A percentile compares a stretch with the other conserved stretches of the same genome.
These are phyloP conservation scores for Aegle marmelos DNA, from an alignment of 345 rosid genomes.

Conservation along the genomic window DNA sequence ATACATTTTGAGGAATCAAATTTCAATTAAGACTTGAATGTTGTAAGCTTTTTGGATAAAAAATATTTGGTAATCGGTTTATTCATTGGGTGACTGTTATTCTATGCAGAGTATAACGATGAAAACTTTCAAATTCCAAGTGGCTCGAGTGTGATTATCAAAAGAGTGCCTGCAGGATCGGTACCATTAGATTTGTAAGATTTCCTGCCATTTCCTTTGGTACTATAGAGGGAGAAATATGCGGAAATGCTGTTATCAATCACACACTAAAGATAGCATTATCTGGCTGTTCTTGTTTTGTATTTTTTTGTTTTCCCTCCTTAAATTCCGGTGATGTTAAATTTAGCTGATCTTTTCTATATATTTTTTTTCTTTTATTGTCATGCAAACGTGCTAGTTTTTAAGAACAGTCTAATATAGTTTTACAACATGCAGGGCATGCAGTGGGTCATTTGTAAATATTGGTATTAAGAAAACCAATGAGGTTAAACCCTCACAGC, in stretches of 20 bases:
- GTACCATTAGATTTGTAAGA: constrained; percentile 23
- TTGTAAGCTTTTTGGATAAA: neutral
- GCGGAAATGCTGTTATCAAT: neutral
- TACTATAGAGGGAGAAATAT: neutral
- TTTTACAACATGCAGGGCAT: constrained; percentile 17
- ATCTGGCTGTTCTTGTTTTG: neutral
- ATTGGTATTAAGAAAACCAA: neutral
- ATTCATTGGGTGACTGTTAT: neutral
- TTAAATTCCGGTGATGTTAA: neutral
- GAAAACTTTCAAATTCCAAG: constrained; percentile 35
- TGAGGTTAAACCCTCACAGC: constrained; percentile 7
- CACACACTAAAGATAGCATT: neutral
- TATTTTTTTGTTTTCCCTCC: neutral
- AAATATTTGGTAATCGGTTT: neutral
- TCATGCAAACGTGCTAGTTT: neutral
- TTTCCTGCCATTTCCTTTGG: neutral
- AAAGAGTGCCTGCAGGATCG: constrained; percentile 48
- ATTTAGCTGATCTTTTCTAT: neutral
- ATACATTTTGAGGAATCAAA: neutral
- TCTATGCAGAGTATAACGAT: constrained; percentile 33
- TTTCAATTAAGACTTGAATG: neutral
- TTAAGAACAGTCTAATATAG: neutral
- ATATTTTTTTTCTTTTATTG: neutral
- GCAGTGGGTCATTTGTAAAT: constrained; percentile 10
- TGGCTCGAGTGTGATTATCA: constrained; percentile 46